These are phyloP conservation scores for Penicillium taxi DNA, from an alignment of 495 filamentous ascomycete genomes.

Conservation along the genomic window DNA sequence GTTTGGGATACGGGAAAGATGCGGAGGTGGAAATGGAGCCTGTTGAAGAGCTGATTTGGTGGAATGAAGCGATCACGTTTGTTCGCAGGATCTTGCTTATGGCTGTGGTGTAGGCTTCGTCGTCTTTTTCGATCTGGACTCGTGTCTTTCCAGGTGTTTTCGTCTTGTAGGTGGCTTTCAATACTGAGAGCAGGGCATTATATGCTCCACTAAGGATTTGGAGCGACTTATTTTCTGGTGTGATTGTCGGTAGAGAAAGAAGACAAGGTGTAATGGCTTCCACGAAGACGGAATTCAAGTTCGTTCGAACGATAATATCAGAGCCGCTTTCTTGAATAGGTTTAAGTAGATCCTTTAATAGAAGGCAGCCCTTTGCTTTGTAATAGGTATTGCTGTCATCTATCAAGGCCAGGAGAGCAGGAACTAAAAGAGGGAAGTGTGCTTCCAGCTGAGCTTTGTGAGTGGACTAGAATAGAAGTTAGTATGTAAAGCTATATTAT, in stretches of 20 bases:
- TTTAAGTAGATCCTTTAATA: slow-evolving; percentile 54
- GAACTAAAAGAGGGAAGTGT: slow-evolving; percentile 76
- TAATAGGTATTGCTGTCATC: slow-evolving; percentile 56
- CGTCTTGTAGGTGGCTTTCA: slow-evolving; percentile 32
- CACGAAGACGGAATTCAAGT: slow-evolving; percentile 71
- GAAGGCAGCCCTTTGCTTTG: slow-evolving; percentile 52
- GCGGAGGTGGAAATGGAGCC: slow-evolving; percentile 41
- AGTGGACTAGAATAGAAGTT: slow-evolving; percentile 14
- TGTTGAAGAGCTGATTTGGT: slow-evolving; percentile 40
- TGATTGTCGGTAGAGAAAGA: slow-evolving; percentile 67
- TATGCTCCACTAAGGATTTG: slow-evolving; percentile 59
- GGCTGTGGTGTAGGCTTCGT: slow-evolving; percentile 13
- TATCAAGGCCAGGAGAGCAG: slow-evolving; percentile 69
- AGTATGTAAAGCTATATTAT: slow-evolving; percentile 1
- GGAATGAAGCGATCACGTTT: slow-evolving; percentile 40
- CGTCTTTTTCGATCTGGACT: slow-evolving; percentile 10
- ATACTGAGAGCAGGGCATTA: slow-evolving; percentile 53
- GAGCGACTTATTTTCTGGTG: slow-evolving; percentile 63
- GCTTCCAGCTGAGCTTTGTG: slow-evolving; percentile 30
- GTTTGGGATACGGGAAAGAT: slow-evolving; percentile 34
- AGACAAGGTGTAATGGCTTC: slow-evolving; percentile 68
- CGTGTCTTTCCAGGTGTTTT: slow-evolving; percentile 2
- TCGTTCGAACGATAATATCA: slow-evolving; percentile 57
- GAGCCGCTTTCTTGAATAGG: slow-evolving; percentile 42
- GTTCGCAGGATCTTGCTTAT: slow-evolving; percentile 30